Evolutionary conservation across 2,329 filamentous ascomycete species (phyloP).

Genomic region (Colletotrichum cuscutae): DNA sequence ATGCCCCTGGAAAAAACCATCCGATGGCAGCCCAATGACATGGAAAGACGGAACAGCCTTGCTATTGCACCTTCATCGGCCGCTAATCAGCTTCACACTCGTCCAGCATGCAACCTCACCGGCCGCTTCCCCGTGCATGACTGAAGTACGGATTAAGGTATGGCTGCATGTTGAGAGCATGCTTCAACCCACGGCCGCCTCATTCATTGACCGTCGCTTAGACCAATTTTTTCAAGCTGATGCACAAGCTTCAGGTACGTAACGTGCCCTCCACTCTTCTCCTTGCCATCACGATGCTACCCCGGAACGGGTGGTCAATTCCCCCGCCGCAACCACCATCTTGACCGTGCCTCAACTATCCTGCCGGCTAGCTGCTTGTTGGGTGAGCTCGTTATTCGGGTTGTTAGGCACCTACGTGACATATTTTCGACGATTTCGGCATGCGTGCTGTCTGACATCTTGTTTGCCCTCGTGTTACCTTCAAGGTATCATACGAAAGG

Average conservation of each 20-base stretch:
- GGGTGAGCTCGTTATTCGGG: constrained; percentile 23
- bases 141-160: constrained; percentile 32
- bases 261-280: constrained; percentile 4
- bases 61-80: constrained; percentile 14
- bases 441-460: constrained; percentile 19
- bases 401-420: constrained; percentile 4
- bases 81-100: constrained; percentile 26
- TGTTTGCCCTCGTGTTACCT: constrained; percentile 23
- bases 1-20: constrained; percentile 14
- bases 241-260: constrained; percentile 24
- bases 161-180: constrained; percentile 27
- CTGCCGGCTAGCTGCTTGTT: constrained; percentile 24
- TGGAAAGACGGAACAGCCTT: constrained; percentile 16
- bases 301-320: constrained; percentile 25
- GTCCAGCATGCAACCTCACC: constrained; percentile 23
- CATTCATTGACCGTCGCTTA: constrained; percentile 13
- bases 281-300: constrained; percentile 18
- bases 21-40: constrained; percentile 22
- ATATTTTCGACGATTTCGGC: background rate
- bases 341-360: background rate
- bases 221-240: background rate
- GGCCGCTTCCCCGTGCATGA: constrained; percentile 32
- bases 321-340: constrained; percentile 24
- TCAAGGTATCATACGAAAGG: background rate
- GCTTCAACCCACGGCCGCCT: constrained; percentile 27